Base-by-base conservation (phyloP, 805 yeast genomes). In the Priceomyces medius region DNA sequence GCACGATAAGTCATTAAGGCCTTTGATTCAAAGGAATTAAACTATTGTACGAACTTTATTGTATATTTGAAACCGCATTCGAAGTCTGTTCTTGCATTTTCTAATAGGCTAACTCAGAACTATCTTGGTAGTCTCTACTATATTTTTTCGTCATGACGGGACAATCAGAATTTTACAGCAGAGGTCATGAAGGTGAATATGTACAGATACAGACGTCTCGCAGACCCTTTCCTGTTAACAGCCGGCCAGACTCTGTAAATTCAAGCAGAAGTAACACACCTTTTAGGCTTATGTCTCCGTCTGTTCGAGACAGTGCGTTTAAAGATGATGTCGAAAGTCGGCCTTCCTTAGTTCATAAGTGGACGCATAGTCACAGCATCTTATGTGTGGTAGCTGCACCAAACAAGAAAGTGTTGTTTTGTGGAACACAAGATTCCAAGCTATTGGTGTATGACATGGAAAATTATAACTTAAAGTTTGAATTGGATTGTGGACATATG, bases 351-450 rank as follows among this genome's bases (percentile, higher is more conserved):
- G 60, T 83, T 2, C 97, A 91, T 59, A 72, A 77, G 53, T 91
- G 98, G 98, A 74, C 77, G 20, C 81, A 80, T 47, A 64, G 74
- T 2, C 81, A 79, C 50, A 83, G 95, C 1, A 82, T 90, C 13
- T 73, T 93, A 6, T 83, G 95, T 37, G 77, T 81, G 3, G 75
- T 78, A 6, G 74, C 85, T 7, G 80, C 85, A 17, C 85, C 87
- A 0, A 59, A 62, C 20, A 68, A 73, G 43, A 73, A 74, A 24
- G 60, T 84, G 6, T 49, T 91, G 3, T 85, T 87, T 57, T 93
- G 96, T 41, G 99, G 99, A 7, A 88, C 97, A 1, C 96, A 90
- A 49, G 87, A 86, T 53, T 86, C 93, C 8, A 78, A 77, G 49
- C 83, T 91, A 31, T 62, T 87, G 29, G 83, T 87, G 1, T 81